Conservation (phyloP, 139 green algal genomes). For the Parachlorella kessleri region DNA sequence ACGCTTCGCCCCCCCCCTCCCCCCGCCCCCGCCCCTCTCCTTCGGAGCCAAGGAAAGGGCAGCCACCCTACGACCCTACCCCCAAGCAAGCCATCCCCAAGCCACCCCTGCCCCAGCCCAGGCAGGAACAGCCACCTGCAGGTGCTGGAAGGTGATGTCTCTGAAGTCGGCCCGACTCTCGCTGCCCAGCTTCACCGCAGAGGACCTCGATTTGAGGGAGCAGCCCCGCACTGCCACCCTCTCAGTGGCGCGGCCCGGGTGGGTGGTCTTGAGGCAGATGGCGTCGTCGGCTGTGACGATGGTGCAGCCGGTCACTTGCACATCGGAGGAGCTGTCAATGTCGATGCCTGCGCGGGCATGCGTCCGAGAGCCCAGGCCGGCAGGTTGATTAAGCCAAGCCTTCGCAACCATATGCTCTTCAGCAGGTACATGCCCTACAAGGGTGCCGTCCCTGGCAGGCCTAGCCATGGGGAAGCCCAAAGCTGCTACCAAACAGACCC, state of each 20-base stretch:
- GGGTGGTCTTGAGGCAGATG: conserved; percentile 48
- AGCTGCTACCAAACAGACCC: too few relatives aligned
- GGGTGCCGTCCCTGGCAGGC: too few relatives aligned
- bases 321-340: conserved; percentile 36
- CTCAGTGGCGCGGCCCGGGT: background rate
- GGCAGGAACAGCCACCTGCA: background rate
- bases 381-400: too few relatives aligned
- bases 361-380: too few relatives aligned
- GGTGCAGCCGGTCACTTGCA: conserved; percentile 19
- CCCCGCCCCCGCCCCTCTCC: background rate
- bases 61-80: background rate
- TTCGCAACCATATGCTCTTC: too few relatives aligned
- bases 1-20: background rate
- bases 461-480: too few relatives aligned
- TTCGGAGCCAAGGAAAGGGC: background rate
- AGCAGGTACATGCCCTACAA: too few relatives aligned
- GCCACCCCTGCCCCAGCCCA: background rate
- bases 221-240: conserved; percentile 14
- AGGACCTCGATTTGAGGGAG: conserved; percentile 37
- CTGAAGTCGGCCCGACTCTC: conserved; percentile 21
- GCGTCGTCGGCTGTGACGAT: conserved; percentile 53
- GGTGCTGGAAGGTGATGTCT: background rate
- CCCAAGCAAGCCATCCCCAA: background rate
- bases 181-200: conserved; percentile 39
- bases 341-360: conserved; percentile 58